Evolutionary conservation across 345 rosid species (phyloP).

Genomic region (Sisymbrium altissimum): DNA sequence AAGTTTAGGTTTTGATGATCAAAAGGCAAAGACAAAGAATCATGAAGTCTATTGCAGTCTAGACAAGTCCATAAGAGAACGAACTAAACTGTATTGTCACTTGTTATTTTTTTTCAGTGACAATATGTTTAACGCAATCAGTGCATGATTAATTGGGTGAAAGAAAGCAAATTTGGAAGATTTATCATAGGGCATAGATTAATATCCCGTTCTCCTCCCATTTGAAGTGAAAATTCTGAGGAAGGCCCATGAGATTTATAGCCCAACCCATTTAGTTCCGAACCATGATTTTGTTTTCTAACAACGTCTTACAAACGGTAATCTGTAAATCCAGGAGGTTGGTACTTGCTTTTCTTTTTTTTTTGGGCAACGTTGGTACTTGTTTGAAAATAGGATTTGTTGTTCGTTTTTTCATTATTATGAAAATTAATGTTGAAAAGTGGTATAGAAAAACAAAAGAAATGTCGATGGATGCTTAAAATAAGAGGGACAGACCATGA

Average conservation of each 20-base stretch:
- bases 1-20: too few species aligned
- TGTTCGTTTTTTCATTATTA: neutral
- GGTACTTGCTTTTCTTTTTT: neutral
- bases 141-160: too few species aligned
- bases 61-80: too few species aligned
- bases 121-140: too few species aligned
- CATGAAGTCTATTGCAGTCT: too few species aligned
- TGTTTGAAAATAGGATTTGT: constrained; percentile 10
- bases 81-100: too few species aligned
- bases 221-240: neutral
- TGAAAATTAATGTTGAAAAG: constrained; percentile 15
- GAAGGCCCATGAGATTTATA: neutral
- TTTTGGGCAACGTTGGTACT: too few species aligned
- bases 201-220: too few species aligned
- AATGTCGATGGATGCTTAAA: constrained; percentile 18
- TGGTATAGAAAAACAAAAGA: constrained; percentile 2
- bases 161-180: too few species aligned
- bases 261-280: neutral
- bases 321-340: neutral
- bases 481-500: constrained; percentile 54
- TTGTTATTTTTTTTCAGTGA: too few species aligned
- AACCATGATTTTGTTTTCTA: neutral
- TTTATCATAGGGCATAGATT: too few species aligned
- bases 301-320: neutral
- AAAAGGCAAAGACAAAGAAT: too few species aligned